Evolutionary conservation across 2,329 filamentous ascomycete genomes (phyloP), one percentile per base, ranked within the genome.

Genomic region (Pseudogymnoascus sp.): DNA sequence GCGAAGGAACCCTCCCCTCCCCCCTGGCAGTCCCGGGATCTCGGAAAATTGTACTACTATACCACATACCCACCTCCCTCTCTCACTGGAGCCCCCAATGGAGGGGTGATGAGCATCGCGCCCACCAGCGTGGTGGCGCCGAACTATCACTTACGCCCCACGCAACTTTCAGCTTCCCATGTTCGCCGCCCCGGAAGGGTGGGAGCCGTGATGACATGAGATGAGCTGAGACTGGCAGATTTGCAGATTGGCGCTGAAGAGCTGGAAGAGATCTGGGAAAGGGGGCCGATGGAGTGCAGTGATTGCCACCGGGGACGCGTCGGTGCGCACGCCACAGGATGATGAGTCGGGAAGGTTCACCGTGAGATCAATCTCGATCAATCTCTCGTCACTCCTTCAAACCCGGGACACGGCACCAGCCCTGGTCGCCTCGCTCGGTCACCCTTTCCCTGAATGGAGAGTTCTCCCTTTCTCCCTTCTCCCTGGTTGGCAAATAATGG

Each of bases 21-120:
- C 43, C 43, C 47, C 47, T 53, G 47, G 25, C 28, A 53, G 47
- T 53, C 47, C 47, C 47, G 28, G 28, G 47, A 53, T 53, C 28
- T 33, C 47, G 47, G 47, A 53, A 33, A 12, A 30, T 8, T 30
- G 25, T 12, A 33, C 47, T 33, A 30, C 14, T n/a, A n/a, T n/a
- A n/a, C n/a, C n/a, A n/a, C n/a, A n/a, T n/a, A n/a, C 33, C n/a
- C n/a, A 53, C 15, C 15, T 28, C 43, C 39, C 43, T 22, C 25
- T 33, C 28, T 4, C 4, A 18, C n/a, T 53, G 15, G 25, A 53
- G 28, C 25, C 47, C 39, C 28, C 9, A 33, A n/a, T 33, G 25
- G 47, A 53, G 47, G 43, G 47, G 47, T 53, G 28, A 53, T 53
- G 8, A 33, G 25, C 25, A 33, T 9, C 9, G 47, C 28, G 47